Evolutionary conservation across 164 flowering plant genomes (phyloP), one percentile per base, ranked within the genome.

Genomic region (Aristolochia fimbriata): DNA sequence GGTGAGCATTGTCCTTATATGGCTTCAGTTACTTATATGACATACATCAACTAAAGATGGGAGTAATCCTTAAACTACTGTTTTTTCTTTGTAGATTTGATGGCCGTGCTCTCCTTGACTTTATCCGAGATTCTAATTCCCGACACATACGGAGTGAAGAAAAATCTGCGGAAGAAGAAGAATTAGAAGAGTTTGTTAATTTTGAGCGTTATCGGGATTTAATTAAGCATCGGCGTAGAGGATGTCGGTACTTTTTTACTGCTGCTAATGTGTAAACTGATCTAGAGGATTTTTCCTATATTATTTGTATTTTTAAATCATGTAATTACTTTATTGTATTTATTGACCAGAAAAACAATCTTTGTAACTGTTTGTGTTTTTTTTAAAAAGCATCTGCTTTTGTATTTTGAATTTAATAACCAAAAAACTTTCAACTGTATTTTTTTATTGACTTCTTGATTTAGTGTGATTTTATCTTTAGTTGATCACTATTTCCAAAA

Each of bases 191-290:
- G 87, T 93, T 89, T 84, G 97, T 90, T 82, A 92, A 77, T 86
- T 92, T 92, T 90, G 96, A 92, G 98, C 97, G 98, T 81, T 93
- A 86, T 76, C 96, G 97, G 97, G 98, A 90, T 87, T 84, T 90
- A 84, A 87, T 92, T 85, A 93, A 93, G 87, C 98, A 83, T 84
- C 98, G 86, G 46, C 98, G 94, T 80, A 90, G 93, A 90, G 97
- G 98, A 93, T 93, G 98, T 90, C 96, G 96, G 98, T 93, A 93
- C 90, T 88, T 89, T 76, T 88, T 87, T 68, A 57, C 61, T 74
- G 75, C 69, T 31, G 46, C 30, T 61, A 30, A 31, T 72, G 48
- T 58, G 51, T 50, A 61, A 12, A 20, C 33, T 43, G 68, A 69
- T 31, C 57, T 57, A 47, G 47, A 37, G 50, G 52, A 33, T 54